These are phyloP conservation scores for Tetrapisispora taiwanensis DNA, from an alignment of 805 yeast genomes.

Conservation along the genomic window DNA sequence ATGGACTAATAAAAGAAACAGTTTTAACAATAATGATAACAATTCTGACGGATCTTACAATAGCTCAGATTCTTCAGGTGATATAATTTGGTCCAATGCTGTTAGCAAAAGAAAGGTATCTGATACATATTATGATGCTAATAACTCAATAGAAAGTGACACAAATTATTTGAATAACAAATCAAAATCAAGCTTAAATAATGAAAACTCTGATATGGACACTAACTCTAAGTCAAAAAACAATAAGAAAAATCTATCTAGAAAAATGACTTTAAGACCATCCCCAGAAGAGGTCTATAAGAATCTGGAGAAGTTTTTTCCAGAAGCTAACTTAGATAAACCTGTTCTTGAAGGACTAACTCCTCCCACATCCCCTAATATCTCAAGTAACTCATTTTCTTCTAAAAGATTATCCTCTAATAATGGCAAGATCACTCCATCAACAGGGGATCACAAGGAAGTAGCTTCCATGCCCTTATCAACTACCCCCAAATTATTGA, in stretches of 20 bases:
- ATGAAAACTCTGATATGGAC: not conserved
- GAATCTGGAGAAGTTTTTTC: slow-evolving; percentile 85
- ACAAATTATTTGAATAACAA: not conserved
- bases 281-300: slow-evolving; percentile 90
- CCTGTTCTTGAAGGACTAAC: slow-evolving; percentile 71
- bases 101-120: not conserved
- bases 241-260: slow-evolving; percentile 4
- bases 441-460: not conserved
- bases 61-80: slow-evolving; percentile 16
- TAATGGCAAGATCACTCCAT: not conserved
- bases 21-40: not conserved
- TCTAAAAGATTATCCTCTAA: not conserved
- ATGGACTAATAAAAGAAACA: slow-evolving; percentile 1
- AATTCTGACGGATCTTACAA: slow-evolving; percentile 1
- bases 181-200: not conserved
- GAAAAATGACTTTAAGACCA: slow-evolving; percentile 73
- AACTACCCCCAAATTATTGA: slow-evolving; percentile 22
- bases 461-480: not conserved
- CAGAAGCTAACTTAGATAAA: slow-evolving; percentile 82
- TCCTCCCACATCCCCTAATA: slow-evolving; percentile 46
- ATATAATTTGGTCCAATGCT: slow-evolving; percentile 11
- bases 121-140: not conserved
- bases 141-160: not conserved
- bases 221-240: not conserved
- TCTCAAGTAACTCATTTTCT: not conserved